phyloP scores from a whole-genome alignment of 108 stramenopile species.

The Mediolabrus comicus region DNA sequence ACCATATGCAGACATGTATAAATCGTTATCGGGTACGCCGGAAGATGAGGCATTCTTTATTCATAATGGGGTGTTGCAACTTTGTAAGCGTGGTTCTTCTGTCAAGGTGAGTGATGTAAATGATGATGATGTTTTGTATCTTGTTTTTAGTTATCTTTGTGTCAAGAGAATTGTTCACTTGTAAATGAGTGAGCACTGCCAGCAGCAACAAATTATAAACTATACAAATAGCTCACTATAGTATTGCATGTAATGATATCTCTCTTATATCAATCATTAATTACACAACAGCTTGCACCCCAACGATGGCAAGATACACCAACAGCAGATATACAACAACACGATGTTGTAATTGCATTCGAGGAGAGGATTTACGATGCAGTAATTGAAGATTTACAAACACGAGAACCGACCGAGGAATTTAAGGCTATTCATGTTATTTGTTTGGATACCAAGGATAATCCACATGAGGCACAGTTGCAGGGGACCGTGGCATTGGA shows the following conservation, averaged over 20 bases:
- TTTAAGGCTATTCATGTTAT: constrained; percentile 89
- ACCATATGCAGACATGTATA: constrained; percentile 88
- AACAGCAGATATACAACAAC: constrained; percentile 53
- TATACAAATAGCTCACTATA: too few relatives aligned
- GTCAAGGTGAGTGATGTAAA: constrained; percentile 56
- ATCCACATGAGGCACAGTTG: constrained; percentile 84
- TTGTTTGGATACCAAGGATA: constrained; percentile 93
- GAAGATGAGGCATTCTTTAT: constrained; percentile 86
- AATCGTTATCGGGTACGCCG: constrained; percentile 63
- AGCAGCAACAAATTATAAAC: too few relatives aligned
- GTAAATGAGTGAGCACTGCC: too few relatives aligned
- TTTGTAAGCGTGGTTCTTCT: constrained; percentile 84
- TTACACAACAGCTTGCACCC: constrained; percentile 51
- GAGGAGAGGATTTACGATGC: constrained; percentile 94
- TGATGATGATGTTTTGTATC: constrained; percentile 5
- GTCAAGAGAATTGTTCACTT: too few relatives aligned
- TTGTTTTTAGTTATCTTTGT: not conserved
- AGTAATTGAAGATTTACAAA: constrained; percentile 89
- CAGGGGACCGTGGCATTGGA: constrained; percentile 83
- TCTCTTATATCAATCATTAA: too few relatives aligned
- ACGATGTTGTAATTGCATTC: constrained; percentile 89
- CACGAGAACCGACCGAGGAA: constrained; percentile 85
- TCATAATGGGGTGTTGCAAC: constrained; percentile 83
- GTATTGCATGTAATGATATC: too few relatives aligned
- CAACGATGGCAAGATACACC: constrained; percentile 90